Conservation (phyloP, 495 filamentous ascomycete species). For the Hypoxylon intermedium region DNA sequence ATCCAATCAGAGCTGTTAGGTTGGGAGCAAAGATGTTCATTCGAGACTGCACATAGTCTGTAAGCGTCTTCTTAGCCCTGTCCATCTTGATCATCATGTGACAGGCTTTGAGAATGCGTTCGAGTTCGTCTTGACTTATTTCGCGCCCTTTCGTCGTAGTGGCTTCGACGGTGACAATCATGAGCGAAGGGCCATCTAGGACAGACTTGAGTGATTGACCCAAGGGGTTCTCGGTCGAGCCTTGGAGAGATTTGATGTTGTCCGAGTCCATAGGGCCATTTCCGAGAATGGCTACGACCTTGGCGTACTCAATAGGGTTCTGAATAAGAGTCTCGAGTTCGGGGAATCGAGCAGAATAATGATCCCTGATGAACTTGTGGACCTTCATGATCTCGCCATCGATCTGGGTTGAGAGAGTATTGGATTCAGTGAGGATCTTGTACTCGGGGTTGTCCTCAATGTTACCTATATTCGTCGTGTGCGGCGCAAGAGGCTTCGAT, state of each 20-base stretch:
- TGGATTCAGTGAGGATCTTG: conserved; percentile 80
- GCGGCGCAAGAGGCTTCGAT: conserved; percentile 67
- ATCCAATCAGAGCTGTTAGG: conserved; percentile 88
- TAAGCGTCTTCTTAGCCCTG: conserved; percentile 83
- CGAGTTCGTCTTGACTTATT: conserved; percentile 76
- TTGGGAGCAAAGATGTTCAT: conserved; percentile 98
- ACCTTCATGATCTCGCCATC: conserved; percentile 90
- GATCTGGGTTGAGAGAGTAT: conserved; percentile 84
- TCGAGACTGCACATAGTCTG: conserved; percentile 94
- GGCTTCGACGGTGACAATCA: conserved; percentile 96
- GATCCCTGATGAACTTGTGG: conserved; percentile 93
- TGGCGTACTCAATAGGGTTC: conserved; percentile 93
- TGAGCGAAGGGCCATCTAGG: conserved; percentile 85
- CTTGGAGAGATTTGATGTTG: conserved; percentile 75
- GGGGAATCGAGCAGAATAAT: conserved; percentile 92
- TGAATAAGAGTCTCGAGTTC: conserved; percentile 94
- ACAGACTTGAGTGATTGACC: conserved; percentile 76
- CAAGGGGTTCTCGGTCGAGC: conserved; percentile 76
- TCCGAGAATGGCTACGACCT: conserved; percentile 89
- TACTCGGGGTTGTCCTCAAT: conserved; percentile 90
- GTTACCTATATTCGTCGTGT: conserved; percentile 68
- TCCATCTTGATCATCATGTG: conserved; percentile 87
- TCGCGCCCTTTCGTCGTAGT: conserved; percentile 83
- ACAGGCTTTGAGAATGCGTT: conserved; percentile 77
- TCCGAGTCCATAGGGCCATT: conserved; percentile 90